Base-by-base conservation (phyloP, 2,329 filamentous ascomycete genomes). In the Fusarium pininemorale region DNA sequence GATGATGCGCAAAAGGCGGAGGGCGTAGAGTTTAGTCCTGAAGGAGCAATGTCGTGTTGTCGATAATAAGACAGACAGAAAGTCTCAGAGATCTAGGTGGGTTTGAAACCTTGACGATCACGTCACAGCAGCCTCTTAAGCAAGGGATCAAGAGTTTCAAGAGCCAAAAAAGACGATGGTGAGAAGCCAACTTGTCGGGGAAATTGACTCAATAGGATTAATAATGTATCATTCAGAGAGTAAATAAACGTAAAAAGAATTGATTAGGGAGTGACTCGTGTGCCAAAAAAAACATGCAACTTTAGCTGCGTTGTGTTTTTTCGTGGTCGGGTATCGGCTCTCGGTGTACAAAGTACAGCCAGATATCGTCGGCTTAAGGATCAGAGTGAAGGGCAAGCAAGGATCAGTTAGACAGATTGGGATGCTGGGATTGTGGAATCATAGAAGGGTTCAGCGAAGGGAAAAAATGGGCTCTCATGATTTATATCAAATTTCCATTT, bases 111-210 rank as follows among this genome's bases (percentile, higher is more conserved):
- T 69, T 66, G 38, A 72, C 64, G 69, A 73, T 73, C 72, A 75
- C 68, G 72, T 74, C 72, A 77, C 70, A 61, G 57, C 63, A 72
- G 61, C 63, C 65, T 75, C 68, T 64, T 69, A 62, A 61, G 73
- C 72, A 58, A 72, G 66, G 70, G 59, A 63, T 51, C 51, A 53
- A 35, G 59, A 66, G 45, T 57, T 45, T 30, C 12, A 51, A 48
- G 53, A 59, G 32, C 37, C 44, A 44, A 37, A 53, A 53, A 26
- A 28, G 47, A 53, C 47, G 39, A 58, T 58, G 22, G 53, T 47
- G 42, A 57, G 45, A 48, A 30, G 54, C 32, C 35, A 28, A 24
- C 41, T 54, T 53, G 32, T 41, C 38, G 42, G 42, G n/a, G 16
- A 53, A 59, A 65, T 70, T 57, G 50, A 44, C 51, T 59, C 45